Percentiles rank a stretch among this genome's conserved stretches.
These are phyloP conservation scores for Taphrina communis DNA, from an alignment of 1,139 yeast species.

Conservation along the genomic window DNA sequence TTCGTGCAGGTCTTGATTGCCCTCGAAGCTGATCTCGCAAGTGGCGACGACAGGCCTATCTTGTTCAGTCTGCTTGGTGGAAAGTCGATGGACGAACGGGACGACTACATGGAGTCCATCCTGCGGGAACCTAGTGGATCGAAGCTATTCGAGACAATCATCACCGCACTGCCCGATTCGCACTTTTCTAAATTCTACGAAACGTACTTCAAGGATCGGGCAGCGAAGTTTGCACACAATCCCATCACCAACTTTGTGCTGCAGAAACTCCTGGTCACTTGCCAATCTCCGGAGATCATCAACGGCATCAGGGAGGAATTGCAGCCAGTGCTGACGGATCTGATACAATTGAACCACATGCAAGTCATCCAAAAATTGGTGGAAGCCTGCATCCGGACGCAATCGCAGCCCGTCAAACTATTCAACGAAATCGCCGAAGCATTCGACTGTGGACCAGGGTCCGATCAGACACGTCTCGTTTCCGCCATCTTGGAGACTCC, in stretches of 20 bases:
- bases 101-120: constrained; percentile 80
- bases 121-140: constrained; percentile 89
- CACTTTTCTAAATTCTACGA: constrained; percentile 72
- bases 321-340: constrained; percentile 67
- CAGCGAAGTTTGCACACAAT: constrained; percentile 74
- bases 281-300: constrained; percentile 63
- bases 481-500: constrained; percentile 24
- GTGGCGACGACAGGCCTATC: constrained; percentile 44
- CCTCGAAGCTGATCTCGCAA: constrained; percentile 46
- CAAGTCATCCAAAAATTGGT: constrained; percentile 73
- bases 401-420: constrained; percentile 12
- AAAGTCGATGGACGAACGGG: constrained; percentile 63
- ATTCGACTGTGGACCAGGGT: constrained; percentile 15
- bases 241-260: constrained; percentile 86
- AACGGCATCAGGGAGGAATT: constrained; percentile 70
- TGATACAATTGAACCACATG: constrained; percentile 66
- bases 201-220: constrained; percentile 73
- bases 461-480: constrained; percentile 13
- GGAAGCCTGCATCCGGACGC: constrained; percentile 48
- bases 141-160: constrained; percentile 78
- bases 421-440: constrained; percentile 1
- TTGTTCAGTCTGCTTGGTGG: constrained; percentile 53
- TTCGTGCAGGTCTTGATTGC: constrained; percentile 42
- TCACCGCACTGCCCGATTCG: constrained; percentile 68
- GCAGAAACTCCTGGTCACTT: constrained; percentile 66